Evolutionary conservation across 2,329 filamentous ascomycete species (phyloP), one percentile per base, ranked within the genome.

Genomic region (Ophiostoma populinum): DNA sequence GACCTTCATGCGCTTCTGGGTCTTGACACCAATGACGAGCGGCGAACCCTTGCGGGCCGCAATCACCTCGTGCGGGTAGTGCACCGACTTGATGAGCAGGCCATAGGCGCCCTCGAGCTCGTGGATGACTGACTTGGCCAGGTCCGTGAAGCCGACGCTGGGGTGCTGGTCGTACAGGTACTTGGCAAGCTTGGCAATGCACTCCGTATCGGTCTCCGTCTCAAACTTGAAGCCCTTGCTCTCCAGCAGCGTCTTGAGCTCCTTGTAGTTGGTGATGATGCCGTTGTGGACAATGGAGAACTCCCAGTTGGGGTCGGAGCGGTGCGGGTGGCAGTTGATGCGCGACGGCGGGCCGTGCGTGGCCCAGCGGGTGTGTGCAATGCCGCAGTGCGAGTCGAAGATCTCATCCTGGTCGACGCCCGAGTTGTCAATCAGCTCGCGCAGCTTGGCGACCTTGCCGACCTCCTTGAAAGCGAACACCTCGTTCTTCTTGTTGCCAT

Each of bases 251-350:
- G 80, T 82, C 75, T 87, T 93, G 51, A 98, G 67, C 65, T 98
- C 90, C 71, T 98, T 98, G 75, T 98, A 98, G 73, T 98, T 98
- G 66, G 90, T 98, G 62, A 98, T 98, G 70, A 98, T 98, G 55
- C 90, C 90, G 63, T 98, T 98, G 78, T 98, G 90, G 42, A 95
- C 90, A 50, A 98, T 77, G 46, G 82, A 71, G 59, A 98, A 98
- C 63, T 98, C 80, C 85, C 87, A 98, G 51, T 65, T 81, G 49
- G 79, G 74, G 58, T 98, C 90, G 46, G 87, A 95, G 60, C 86
- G 76, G 71, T 95, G 87, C 51, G 90, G 90, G 61, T 98, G 90
- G 76, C 90, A 98, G 72, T 98, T 98, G 56, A 79, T 53, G 51
- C 85, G 80, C 46, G 86, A 94, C 37, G 90, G 90, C 42, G 82